Conservation (phyloP, 257 asterid species). For the Nicotiana tomentosiformis region DNA sequence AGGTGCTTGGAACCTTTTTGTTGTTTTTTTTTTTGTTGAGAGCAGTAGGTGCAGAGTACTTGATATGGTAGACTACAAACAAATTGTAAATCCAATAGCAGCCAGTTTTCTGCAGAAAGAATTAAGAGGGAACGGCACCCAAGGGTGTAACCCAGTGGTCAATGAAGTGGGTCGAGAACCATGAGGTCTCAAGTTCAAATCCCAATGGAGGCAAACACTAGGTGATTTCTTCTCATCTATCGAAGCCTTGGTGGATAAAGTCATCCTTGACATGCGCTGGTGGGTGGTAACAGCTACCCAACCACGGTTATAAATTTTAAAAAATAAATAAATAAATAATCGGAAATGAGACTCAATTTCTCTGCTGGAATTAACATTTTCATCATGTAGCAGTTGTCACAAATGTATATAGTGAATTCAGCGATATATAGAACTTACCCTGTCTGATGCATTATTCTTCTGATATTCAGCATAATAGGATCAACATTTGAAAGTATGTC, state of each 20-base stretch:
- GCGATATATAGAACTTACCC: conserved; percentile 43
- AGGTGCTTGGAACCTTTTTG: neutral
- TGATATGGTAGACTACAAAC: neutral
- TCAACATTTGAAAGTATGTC: conserved; percentile 64
- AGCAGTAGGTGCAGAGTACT: neutral
- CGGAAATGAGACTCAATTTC: neutral
- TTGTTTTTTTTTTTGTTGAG: neutral
- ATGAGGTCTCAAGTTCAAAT: too few species aligned
- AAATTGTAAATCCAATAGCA: neutral
- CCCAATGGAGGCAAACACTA: too few species aligned
- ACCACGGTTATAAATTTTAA: too few species aligned
- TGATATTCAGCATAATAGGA: conserved; percentile 58
- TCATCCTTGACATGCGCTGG: too few species aligned
- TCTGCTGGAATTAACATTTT: neutral
- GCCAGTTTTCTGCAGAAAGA: neutral
- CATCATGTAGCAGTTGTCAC: neutral
- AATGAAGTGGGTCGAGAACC: too few species aligned
- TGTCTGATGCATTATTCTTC: conserved; percentile 56
- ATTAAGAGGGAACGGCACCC: neutral
- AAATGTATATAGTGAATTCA: neutral
- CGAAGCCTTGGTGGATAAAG: too few species aligned
- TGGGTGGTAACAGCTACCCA: too few species aligned
- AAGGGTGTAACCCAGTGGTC: too few species aligned
- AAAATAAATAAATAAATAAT: too few species aligned
- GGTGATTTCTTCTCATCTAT: too few species aligned